Evolutionary conservation across 108 stramenopile genomes (phyloP).

Genomic region (Seminavis robusta): DNA sequence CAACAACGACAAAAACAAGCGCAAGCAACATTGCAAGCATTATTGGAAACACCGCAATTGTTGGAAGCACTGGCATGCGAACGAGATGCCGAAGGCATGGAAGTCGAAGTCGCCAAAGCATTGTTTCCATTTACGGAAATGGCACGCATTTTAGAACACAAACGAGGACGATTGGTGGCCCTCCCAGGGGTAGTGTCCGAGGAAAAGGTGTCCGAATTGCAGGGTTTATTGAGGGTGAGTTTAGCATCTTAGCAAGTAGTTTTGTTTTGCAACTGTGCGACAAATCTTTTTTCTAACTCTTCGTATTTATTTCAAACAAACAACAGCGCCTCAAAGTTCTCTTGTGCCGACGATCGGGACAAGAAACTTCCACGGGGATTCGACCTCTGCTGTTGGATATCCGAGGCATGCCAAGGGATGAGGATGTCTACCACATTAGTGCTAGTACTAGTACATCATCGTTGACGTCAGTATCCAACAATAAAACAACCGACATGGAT

Average conservation of each 20-base stretch:
- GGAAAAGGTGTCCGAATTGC: conserved; percentile 39
- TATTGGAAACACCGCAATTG: conserved; percentile 63
- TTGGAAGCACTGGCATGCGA: conserved; percentile 75
- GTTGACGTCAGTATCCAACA: conserved; percentile 17
- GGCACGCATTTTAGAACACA: conserved; percentile 57
- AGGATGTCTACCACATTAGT: conserved; percentile 8
- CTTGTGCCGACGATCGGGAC: conserved; percentile 56
- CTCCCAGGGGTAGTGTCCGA: conserved; percentile 47
- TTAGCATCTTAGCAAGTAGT: background rate
- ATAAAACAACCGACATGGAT: background rate
- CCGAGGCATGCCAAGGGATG: conserved; percentile 71
- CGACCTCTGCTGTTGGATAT: conserved; percentile 83
- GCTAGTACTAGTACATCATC: no score
- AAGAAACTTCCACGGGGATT: conserved; percentile 76
- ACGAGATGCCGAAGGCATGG: conserved; percentile 57
- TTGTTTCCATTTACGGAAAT: conserved; percentile 75
- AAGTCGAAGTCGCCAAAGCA: conserved; percentile 66
- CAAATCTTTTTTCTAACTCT: background rate
- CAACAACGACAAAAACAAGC: conserved; percentile 14
- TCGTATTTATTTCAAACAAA: background rate
- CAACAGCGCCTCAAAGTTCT: conserved; percentile 64
- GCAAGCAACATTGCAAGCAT: conserved; percentile 15
- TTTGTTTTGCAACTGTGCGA: background rate
- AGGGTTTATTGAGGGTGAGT: conserved; percentile 70
- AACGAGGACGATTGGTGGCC: conserved; percentile 44